Conservation (phyloP, 805 yeast genomes). For the Candida oleophila region DNA sequence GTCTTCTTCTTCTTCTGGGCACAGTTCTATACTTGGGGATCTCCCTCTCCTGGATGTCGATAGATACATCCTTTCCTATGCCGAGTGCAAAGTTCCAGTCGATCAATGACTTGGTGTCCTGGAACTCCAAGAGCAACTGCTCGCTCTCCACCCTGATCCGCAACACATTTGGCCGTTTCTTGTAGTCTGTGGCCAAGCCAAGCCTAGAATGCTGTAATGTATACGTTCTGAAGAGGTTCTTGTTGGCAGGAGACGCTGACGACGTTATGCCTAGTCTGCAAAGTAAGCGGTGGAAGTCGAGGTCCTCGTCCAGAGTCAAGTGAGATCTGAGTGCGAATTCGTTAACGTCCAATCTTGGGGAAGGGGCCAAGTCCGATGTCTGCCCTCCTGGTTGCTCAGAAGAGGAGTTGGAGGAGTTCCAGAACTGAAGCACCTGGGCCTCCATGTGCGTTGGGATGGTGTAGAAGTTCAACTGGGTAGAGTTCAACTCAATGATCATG, state of each 20-base stretch:
- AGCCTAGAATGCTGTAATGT: conserved; percentile 80
- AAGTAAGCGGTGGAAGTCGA: conserved; percentile 26
- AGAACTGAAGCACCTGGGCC: conserved; percentile 17
- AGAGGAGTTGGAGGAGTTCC: background rate
- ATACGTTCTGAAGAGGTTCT: conserved; percentile 56
- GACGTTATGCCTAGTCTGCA: conserved; percentile 14
- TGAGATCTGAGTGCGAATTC: conserved; percentile 9
- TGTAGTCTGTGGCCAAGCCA: conserved; percentile 86
- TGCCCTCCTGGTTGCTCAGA: background rate
- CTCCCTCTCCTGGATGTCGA: conserved; percentile 71
- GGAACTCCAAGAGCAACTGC: conserved; percentile 71
- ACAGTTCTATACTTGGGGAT: conserved; percentile 78
- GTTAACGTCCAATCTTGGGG: background rate
- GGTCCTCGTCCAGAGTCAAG: conserved; percentile 24
- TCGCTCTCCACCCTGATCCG: conserved; percentile 80
- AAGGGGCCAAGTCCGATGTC: background rate
- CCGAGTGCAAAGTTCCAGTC: conserved; percentile 75
- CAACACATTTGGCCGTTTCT: conserved; percentile 63
- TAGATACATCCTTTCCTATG: conserved; percentile 75
- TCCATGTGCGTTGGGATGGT: conserved; percentile 33
- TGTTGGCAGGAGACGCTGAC: conserved; percentile 5
- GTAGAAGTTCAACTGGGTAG: conserved; percentile 81
- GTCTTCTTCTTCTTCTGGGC: conserved; percentile 64
- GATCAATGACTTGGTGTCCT: conserved; percentile 62
- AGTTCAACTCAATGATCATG: conserved; percentile 71